A percentile compares a stretch with the other conserved stretches of the same genome.
Evolutionary conservation across 225 moss, liverwort and hornwort genomes (phyloP).

Genomic region (Physcomitrellopsis africana): DNA sequence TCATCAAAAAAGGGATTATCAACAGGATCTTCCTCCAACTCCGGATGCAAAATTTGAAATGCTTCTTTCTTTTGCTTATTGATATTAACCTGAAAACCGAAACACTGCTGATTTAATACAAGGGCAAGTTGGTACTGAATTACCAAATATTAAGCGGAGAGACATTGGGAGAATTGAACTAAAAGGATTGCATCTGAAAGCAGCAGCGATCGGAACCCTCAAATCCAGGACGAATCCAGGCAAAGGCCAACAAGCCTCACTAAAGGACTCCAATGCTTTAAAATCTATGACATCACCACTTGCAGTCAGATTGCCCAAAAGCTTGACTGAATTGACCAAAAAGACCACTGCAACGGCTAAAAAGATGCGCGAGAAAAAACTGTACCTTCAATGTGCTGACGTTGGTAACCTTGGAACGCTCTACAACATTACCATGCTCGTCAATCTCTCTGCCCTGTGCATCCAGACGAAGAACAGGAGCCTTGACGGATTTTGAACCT

Average conservation of each 20-base stretch:
- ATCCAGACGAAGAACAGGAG: conserved; percentile 94
- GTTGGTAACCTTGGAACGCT: conserved; percentile 84
- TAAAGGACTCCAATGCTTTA: background rate
- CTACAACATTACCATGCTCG: conserved; percentile 89
- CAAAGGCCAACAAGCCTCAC: background rate
- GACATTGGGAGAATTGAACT: background rate
- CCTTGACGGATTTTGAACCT: conserved; percentile 84
- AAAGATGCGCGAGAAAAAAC: background rate
- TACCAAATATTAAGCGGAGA: background rate
- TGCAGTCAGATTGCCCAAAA: background rate
- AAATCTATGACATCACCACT: background rate
- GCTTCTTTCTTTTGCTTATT: conserved; percentile 99
- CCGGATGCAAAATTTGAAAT: conserved; percentile 93
- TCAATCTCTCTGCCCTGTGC: conserved; percentile 95
- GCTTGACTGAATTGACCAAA: background rate
- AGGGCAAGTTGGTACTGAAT: background rate
- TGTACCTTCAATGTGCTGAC: conserved; percentile 94
- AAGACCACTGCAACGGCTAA: background rate
- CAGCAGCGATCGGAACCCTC: background rate
- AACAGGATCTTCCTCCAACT: conserved; percentile 91
- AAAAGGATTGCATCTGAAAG: conserved; percentile 5
- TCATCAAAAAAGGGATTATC: conserved; percentile 86
- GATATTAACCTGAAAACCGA: conserved; percentile 79
- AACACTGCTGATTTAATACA: conserved; percentile 10
- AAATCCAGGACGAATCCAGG: background rate